Percentiles rank a stretch among this genome's conserved stretches.
Evolutionary conservation across 1,284 basidiomycete species (phyloP).

Genomic region (Ceratorhiza oryzae-sativae): DNA sequence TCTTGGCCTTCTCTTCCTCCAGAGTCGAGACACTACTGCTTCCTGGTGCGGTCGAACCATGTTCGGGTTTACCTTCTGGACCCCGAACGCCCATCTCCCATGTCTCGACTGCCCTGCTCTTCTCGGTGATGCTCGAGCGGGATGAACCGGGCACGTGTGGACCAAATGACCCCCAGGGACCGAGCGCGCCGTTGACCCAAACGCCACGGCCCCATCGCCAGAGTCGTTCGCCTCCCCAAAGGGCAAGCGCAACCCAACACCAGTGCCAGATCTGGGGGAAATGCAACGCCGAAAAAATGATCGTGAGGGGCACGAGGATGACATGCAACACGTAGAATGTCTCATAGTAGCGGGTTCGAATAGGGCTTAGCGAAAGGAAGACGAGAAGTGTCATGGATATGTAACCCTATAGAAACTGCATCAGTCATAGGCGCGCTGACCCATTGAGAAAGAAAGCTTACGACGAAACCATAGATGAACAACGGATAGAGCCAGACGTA

Average conservation of each 20-base stretch:
- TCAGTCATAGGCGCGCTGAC: neutral
- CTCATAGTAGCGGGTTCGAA: constrained; percentile 77
- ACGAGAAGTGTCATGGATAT: constrained; percentile 72
- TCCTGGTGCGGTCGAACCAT: neutral
- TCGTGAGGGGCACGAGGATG: constrained; percentile 66
- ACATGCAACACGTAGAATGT: constrained; percentile 78
- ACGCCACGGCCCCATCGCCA: constrained; percentile 68
- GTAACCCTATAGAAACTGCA: constrained; percentile 61
- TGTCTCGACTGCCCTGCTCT: constrained; percentile 6
- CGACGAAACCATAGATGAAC: constrained; percentile 78
- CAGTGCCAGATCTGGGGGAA: constrained; percentile 73
- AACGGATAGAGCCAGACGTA: constrained; percentile 71
- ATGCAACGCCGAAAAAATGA: constrained; percentile 70
- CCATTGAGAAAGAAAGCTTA: constrained; percentile 52
- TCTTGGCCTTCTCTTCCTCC: constrained; percentile 3
- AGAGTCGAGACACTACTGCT: constrained; percentile 16
- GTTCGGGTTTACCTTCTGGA: constrained; percentile 1
- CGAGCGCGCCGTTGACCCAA: constrained; percentile 65
- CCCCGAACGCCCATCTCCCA: constrained; percentile 41
- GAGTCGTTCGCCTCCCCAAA: constrained; percentile 73
- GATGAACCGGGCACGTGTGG: neutral
- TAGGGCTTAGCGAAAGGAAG: constrained; percentile 65
- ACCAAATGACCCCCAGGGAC: constrained; percentile 29
- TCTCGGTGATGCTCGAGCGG: constrained; percentile 3
- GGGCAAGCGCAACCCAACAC: constrained; percentile 67